Base-by-base conservation (phyloP, 805 yeast species). In the Lipomyces kockii region DNA sequence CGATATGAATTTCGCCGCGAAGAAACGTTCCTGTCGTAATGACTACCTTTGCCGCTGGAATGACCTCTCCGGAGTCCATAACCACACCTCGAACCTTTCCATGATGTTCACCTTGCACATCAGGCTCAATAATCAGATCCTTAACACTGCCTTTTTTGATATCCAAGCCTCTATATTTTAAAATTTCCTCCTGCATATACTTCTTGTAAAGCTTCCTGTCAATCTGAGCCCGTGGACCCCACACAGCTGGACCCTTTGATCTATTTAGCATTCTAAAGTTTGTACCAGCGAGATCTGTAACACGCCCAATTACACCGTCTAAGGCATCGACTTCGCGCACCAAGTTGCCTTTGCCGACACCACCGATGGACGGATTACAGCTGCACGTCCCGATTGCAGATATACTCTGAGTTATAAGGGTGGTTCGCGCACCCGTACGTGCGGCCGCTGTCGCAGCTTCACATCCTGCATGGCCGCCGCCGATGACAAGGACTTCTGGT, bases 391-490 rank as follows among this genome's bases (percentile, higher is more conserved):
- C 99, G 14, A 95, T 87, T 75, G 91, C 90, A 35, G 82, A 76
- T 43, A 86, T 75, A 58, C 82, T 84, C 1, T 97, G 98, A 0
- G 99, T 93, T 1, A 95, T 82, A 34, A 95, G 80, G 1, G 88
- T 80, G 0, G 97, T 89, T 2, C 75, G 68, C 1, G 89, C 84
- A 0, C 98, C 98, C 0, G 90, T 76, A 69, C 99, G 82, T 0
- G 98, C 97, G 0, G 97, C 83, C 0, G 94, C 98, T 0, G 97
- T 83, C 1, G 97, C 95, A 0, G 99, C 99, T 78, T 95, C 99
- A 73, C 97, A 89, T 12, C 99, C 99, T 46, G 99, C 99, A 80
- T 95, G 99, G 0, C 99, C 99, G 12, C 97, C 99, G 3, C 99
- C 99, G 25, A 95, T 86, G 3, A 95, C 94, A 1, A 94, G 84